phyloP scores from a whole-genome alignment of 768 basidiomycete genomes.

The Boletus huronensis region DNA sequence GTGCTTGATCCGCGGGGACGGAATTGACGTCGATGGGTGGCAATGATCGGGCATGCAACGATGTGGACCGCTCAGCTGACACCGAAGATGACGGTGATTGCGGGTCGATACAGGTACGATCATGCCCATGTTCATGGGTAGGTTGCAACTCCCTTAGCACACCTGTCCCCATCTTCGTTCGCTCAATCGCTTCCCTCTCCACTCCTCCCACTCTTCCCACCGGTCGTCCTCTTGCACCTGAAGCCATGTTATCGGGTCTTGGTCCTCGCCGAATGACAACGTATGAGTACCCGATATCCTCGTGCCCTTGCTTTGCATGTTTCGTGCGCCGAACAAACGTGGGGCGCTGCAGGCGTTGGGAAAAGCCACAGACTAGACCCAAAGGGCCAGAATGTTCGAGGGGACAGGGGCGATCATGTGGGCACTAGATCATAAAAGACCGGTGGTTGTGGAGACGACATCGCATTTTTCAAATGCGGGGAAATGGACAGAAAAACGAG shows the following conservation, averaged over 20 bases:
- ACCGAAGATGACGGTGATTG: constrained; percentile 26
- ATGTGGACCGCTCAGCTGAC: constrained; percentile 7
- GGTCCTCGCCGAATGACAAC: constrained; percentile 79
- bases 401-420: constrained; percentile 86
- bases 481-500: constrained; percentile 6
- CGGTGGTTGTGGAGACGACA: constrained; percentile 2
- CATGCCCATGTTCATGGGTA: constrained; percentile 18
- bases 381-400: constrained; percentile 54
- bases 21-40: constrained; percentile 16
- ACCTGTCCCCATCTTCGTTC: constrained; percentile 13
- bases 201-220: constrained; percentile 31
- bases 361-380: constrained; percentile 72
- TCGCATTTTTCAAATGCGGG: constrained; percentile 17
- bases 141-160: constrained; percentile 25
- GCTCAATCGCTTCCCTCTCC: constrained; percentile 30
- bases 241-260: constrained; percentile 44
- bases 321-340: constrained; percentile 84
- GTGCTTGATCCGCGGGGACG: constrained; percentile 23
- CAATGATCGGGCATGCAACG: constrained; percentile 13
- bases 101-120: constrained; percentile 16
- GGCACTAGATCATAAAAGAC: constrained; percentile 54
- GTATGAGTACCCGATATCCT: constrained; percentile 88
- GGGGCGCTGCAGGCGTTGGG: constrained; percentile 85
- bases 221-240: constrained; percentile 5
- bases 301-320: constrained; percentile 79